These are phyloP conservation scores for Coleophoma crateriformis DNA, from an alignment of 2,329 filamentous ascomycete genomes.

Conservation along the genomic window DNA sequence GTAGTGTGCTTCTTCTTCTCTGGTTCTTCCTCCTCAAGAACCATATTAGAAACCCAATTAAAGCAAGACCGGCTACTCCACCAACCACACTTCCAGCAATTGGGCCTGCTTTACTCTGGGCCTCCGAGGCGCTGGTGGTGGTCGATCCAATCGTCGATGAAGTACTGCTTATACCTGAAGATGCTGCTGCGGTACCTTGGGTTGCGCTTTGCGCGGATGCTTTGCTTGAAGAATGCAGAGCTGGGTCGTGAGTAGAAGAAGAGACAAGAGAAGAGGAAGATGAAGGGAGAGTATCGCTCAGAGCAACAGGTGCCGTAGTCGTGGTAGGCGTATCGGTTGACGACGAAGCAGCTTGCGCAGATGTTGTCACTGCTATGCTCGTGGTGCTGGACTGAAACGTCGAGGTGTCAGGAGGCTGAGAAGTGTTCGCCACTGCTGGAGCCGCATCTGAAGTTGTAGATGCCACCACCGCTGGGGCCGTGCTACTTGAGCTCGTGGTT, in stretches of 20 bases:
- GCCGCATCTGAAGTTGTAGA: not conserved
- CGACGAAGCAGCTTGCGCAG: conserved; percentile 14
- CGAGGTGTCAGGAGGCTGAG: not conserved
- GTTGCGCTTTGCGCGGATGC: not conserved
- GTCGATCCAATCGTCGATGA: not conserved
- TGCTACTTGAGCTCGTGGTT: not conserved
- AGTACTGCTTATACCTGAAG: not conserved
- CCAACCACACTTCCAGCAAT: conserved; percentile 24
- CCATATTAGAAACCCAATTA: conserved; percentile 20
- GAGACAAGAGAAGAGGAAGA: conserved; percentile 8
- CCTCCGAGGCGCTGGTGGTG: conserved; percentile 7
- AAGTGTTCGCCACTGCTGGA: not conserved
- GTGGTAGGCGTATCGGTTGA: conserved; percentile 17
- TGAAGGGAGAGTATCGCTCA: conserved; percentile 15
- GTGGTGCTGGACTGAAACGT: not conserved
- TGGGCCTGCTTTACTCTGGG: conserved; percentile 11
- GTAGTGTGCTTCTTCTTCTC: conserved; percentile 13
- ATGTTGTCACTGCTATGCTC: not conserved
- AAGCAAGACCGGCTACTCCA: conserved; percentile 18
- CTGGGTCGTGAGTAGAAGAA: not conserved
- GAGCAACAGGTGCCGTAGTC: conserved; percentile 16
- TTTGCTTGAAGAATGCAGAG: not conserved
- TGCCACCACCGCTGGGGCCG: not conserved
- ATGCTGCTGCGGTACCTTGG: not conserved
- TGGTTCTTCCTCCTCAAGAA: conserved; percentile 17